Percentiles rank a stretch among this genome's conserved stretches.
Evolutionary conservation across 768 basidiomycete genomes (phyloP).

Genomic region (Daedalea quercina): DNA sequence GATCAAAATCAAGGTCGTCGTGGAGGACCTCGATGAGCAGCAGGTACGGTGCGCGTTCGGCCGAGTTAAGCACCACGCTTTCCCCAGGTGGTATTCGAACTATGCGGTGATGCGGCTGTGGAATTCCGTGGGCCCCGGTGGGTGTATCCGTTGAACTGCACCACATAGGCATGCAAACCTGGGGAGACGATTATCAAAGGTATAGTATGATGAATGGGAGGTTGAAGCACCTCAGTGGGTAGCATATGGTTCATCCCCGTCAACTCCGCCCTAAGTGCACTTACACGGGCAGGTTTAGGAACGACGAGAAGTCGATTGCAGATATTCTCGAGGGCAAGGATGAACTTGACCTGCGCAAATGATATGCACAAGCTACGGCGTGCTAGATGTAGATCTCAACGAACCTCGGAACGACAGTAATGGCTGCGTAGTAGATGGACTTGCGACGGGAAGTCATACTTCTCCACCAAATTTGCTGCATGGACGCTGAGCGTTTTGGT

Average conservation of each 20-base stretch:
- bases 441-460: slow-evolving; percentile 64
- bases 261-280: slow-evolving; percentile 92
- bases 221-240: slow-evolving; percentile 74
- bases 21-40: slow-evolving; percentile 87
- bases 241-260: slow-evolving; percentile 94
- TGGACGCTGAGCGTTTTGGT: slow-evolving; percentile 38
- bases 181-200: neutral
- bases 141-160: slow-evolving; percentile 65
- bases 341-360: slow-evolving; percentile 64
- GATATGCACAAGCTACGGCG: slow-evolving; percentile 2
- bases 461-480: slow-evolving; percentile 50
- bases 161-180: slow-evolving; percentile 91
- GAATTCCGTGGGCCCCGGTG: slow-evolving; percentile 29
- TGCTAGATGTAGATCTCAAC: slow-evolving; percentile 13
- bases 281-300: slow-evolving; percentile 89
- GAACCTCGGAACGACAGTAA: slow-evolving; percentile 82
- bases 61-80: slow-evolving; percentile 96
- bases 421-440: slow-evolving; percentile 73
- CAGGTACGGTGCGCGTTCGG: slow-evolving; percentile 91
- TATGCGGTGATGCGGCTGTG: slow-evolving; percentile 83
- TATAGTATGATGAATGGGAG: neutral
- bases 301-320: slow-evolving; percentile 88
- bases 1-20: slow-evolving; percentile 91
- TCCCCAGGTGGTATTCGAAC: slow-evolving; percentile 97
- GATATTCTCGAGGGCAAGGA: slow-evolving; percentile 86